Base-by-base conservation (phyloP, 2,329 filamentous ascomycete genomes). In the Teratosphaeria epicoccoides region DNA sequence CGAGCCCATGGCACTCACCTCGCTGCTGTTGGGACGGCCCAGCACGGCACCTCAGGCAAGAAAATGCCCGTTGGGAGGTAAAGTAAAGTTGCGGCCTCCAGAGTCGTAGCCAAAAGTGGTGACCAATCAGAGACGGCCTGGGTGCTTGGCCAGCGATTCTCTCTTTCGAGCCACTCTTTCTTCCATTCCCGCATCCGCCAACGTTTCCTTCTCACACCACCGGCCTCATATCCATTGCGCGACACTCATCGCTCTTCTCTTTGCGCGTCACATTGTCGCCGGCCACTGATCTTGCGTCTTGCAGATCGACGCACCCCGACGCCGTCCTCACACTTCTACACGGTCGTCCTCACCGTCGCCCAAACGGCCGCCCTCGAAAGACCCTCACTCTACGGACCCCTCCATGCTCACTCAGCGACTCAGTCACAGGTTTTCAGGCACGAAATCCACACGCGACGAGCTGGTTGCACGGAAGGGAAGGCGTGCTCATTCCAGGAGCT, bases 291-390 rank as follows among this genome's bases (percentile, higher is more conserved):
- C 25, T 37, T n/a, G 33, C 33, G 10, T n/a, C 25, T 37, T n/a
- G 33, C 33, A 40, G 33, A 17, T 20, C 33, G 33, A 40, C 5
- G 14, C 33, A 40, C n/a, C 7, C n/a, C 33, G 29, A 17, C 33
- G 33, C 14, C 33, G 6, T 37, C 6, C 29, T 20, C 26, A 24
- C 12, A 22, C 24, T 10, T n/a, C 11, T 14, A n/a, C 47, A 49
- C 50, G 50, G 50, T 47, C 50, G 50, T 45, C 50, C 25, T 48
- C 47, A 14, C 50, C 45, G 50, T 47, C 50, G 50, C 50, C 50
- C 25, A 43, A 43, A 14, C 29, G 46, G 50, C 50, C 50, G 26
- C 24, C 46, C 44, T 25, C 37, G 25, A 40, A 45, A 23, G 25
- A 44, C 48, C 29, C 40, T 45, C 28, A 12, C 37, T 50, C 28